Evolutionary conservation across 1,284 basidiomycete genomes (phyloP).

Genomic region (Ustilago esculenta): DNA sequence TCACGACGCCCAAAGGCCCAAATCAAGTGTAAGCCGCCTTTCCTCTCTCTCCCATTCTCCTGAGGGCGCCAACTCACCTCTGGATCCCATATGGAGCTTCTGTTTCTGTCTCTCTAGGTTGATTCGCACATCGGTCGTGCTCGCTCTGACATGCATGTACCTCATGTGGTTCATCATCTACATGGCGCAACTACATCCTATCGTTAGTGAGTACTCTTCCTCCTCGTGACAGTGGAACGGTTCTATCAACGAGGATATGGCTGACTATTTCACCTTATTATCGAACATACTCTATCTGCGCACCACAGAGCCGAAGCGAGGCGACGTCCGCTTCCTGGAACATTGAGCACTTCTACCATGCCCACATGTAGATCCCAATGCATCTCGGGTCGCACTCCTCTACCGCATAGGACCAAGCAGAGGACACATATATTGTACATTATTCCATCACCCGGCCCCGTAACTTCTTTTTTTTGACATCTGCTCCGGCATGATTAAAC

Average conservation of each 20-base stretch:
- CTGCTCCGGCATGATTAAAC: too few relatives aligned
- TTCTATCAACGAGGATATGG: too few relatives aligned
- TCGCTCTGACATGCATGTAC: constrained; percentile 65
- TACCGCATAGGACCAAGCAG: not conserved
- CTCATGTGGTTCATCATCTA: constrained; percentile 67
- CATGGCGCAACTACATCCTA: constrained; percentile 65
- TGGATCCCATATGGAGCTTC: not conserved
- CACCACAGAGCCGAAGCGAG: constrained; percentile 57
- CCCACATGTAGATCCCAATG: constrained; percentile 2
- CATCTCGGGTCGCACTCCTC: constrained; percentile 3
- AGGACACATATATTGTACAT: constrained; percentile 11
- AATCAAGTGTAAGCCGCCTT: constrained; percentile 62
- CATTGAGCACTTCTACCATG: constrained; percentile 1
- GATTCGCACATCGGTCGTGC: constrained; percentile 57
- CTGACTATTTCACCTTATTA: not conserved
- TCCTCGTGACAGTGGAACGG: not conserved
- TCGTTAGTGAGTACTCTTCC: constrained; percentile 59
- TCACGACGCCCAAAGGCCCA: constrained; percentile 62
- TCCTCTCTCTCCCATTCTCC: too few relatives aligned
- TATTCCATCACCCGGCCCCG: constrained; percentile 3
- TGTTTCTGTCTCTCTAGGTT: constrained; percentile 35
- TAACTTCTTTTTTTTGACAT: too few relatives aligned
- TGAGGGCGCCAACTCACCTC: too few relatives aligned
- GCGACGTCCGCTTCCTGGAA: constrained; percentile 59
- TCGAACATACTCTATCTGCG: not conserved